These are phyloP conservation scores for Gossypium australe DNA, from an alignment of 345 rosid species.

Conservation along the genomic window DNA sequence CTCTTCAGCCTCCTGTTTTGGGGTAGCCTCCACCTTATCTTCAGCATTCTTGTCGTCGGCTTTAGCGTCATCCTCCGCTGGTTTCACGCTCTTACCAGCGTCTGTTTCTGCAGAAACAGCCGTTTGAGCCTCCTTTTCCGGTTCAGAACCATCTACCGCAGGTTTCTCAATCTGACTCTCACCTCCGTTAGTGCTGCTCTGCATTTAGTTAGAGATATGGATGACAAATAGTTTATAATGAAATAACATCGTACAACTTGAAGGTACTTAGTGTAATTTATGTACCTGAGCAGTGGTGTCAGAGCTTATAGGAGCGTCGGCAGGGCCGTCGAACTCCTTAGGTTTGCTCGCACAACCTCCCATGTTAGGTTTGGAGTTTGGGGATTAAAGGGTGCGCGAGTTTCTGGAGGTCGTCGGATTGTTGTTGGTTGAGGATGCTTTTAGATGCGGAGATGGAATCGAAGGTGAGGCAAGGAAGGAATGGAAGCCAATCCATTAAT, in stretches of 20 bases:
- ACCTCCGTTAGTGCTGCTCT: constrained; percentile 30
- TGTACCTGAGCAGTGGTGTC: constrained; percentile 22
- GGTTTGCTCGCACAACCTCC: constrained; percentile 59
- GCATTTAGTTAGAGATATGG: background rate
- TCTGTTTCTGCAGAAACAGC: background rate
- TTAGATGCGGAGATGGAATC: background rate
- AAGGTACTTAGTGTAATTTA: background rate
- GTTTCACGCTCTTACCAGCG: constrained; percentile 14
- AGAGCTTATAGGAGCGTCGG: constrained; percentile 21
- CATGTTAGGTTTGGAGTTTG: constrained; percentile 22
- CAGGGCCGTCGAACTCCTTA: constrained; percentile 34
- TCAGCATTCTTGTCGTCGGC: constrained; percentile 6
- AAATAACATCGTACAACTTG: background rate
- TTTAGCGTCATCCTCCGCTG: constrained; percentile 10
- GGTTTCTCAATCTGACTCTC: constrained; percentile 30
- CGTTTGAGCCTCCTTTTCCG: constrained; percentile 22
- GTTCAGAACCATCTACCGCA: constrained; percentile 33
- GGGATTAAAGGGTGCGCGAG: constrained; percentile 14
- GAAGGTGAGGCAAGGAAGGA: constrained; percentile 6
- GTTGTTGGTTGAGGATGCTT: background rate
- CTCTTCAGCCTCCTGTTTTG: constrained; percentile 25
- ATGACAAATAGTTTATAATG: background rate
- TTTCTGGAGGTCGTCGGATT: background rate
- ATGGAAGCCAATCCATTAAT: background rate
- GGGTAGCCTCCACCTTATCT: constrained; percentile 18